Evolutionary conservation across 176 grass and related monocot genomes (phyloP).

Genomic region (Oryza rufipogon): DNA sequence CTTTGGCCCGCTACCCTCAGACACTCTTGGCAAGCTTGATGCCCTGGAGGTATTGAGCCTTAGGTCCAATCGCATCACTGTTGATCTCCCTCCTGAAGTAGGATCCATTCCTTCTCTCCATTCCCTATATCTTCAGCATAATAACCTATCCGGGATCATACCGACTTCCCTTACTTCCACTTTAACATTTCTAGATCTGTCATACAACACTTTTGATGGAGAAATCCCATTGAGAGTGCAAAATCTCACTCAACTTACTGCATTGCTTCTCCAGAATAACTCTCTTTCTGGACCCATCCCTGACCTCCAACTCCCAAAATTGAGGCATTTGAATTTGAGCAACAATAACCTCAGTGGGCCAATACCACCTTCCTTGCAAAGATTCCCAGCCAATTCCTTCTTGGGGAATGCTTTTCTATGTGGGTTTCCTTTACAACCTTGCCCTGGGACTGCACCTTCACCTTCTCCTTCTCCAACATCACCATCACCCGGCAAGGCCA

Average conservation of each 20-base stretch:
- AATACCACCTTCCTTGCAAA: slow-evolving; percentile 77
- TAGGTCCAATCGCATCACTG: slow-evolving; percentile 81
- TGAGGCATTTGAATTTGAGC: slow-evolving; percentile 92
- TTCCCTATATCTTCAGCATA: slow-evolving; percentile 92
- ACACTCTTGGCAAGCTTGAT: slow-evolving; percentile 91
- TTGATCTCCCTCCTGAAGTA: slow-evolving; percentile 85
- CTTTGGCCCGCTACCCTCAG: slow-evolving; percentile 71
- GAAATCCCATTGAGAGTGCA: slow-evolving; percentile 77
- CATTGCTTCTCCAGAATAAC: slow-evolving; percentile 92
- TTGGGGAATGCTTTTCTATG: slow-evolving; percentile 88
- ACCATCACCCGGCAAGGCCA: slow-evolving; percentile 44
- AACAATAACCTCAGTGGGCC: slow-evolving; percentile 92
- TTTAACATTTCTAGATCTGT: slow-evolving; percentile 86
- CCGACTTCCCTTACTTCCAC: slow-evolving; percentile 78
- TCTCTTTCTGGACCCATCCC: slow-evolving; percentile 89
- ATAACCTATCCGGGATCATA: slow-evolving; percentile 88
- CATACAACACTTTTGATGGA: slow-evolving; percentile 83
- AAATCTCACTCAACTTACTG: slow-evolving; percentile 84
- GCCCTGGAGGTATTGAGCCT: slow-evolving; percentile 91
- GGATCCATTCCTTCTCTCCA: slow-evolving; percentile 86
- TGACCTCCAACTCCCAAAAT: slow-evolving; percentile 69
- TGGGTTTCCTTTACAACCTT: slow-evolving; percentile 66
- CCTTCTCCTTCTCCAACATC: slow-evolving; percentile 54
- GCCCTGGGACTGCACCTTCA: slow-evolving; percentile 63
- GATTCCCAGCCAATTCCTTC: slow-evolving; percentile 72